phyloP scores from a whole-genome alignment of 2,329 filamentous ascomycete species.

The Hypoxylon sp. region DNA sequence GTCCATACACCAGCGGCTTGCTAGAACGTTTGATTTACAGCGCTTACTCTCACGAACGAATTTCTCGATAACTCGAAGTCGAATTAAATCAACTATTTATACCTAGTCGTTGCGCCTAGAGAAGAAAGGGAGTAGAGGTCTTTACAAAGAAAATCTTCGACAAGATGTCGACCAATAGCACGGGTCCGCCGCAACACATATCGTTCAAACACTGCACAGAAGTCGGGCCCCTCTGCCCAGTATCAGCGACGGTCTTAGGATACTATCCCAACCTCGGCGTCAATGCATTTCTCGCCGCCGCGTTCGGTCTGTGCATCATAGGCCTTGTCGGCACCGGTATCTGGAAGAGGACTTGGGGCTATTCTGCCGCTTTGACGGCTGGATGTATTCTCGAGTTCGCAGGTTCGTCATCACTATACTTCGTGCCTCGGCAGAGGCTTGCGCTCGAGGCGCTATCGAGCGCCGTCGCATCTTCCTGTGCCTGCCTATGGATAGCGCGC shows the following conservation, averaged over 20 bases:
- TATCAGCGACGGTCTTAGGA: slow-evolving; percentile 67
- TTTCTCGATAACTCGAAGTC: neutral
- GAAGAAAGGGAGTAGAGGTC: neutral
- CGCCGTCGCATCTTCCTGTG: too few relatives aligned
- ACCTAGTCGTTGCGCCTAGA: neutral
- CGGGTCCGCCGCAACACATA: slow-evolving; percentile 38
- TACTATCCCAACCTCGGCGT: slow-evolving; percentile 71
- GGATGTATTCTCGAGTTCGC: slow-evolving; percentile 68
- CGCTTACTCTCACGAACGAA: slow-evolving; percentile 4
- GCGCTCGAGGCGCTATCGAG: neutral
- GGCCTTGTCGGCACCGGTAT: slow-evolving; percentile 61
- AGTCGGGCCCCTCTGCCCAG: slow-evolving; percentile 64
- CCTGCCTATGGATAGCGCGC: neutral
- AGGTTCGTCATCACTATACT: slow-evolving; percentile 55
- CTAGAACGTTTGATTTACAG: neutral
- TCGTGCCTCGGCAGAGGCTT: neutral
- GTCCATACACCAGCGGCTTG: neutral
- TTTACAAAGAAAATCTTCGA: slow-evolving; percentile 2
- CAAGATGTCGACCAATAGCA: slow-evolving; percentile 41
- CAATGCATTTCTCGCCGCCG: slow-evolving; percentile 68
- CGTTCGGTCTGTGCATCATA: slow-evolving; percentile 63
- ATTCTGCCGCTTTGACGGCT: slow-evolving; percentile 63
- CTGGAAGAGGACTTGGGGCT: slow-evolving; percentile 70
- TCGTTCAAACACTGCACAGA: slow-evolving; percentile 56
- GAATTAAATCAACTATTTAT: neutral